Percentiles rank a stretch among this genome's conserved stretches.
Conservation (phyloP, 2,329 filamentous ascomycete species). For the Aspergillus ustus region DNA sequence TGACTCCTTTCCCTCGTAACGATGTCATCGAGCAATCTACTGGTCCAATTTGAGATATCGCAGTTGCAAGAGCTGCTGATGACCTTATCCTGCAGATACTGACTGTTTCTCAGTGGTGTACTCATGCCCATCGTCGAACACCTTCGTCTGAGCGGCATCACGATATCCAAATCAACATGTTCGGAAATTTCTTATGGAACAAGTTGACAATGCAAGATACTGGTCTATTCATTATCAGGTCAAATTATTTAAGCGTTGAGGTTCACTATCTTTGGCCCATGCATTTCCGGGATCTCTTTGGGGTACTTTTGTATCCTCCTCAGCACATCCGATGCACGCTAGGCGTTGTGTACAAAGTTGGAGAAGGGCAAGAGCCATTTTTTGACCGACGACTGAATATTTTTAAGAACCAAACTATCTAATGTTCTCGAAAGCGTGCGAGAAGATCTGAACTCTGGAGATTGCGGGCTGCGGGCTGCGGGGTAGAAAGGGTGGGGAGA, state of each 20-base stretch:
- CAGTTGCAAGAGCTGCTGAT: not conserved
- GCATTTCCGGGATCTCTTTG: not conserved
- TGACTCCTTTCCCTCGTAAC: slow-evolving; percentile 5
- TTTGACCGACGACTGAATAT: not conserved
- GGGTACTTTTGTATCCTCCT: not conserved
- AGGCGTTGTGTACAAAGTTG: not conserved
- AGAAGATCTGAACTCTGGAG: not conserved
- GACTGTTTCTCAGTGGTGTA: not conserved
- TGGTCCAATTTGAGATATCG: not conserved
- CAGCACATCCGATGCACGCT: not conserved
- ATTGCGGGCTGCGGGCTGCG: slow-evolving; percentile 19
- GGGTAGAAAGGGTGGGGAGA: slow-evolving; percentile 17
- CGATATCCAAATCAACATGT: not conserved
- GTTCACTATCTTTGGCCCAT: not conserved
- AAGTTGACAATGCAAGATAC: not conserved
- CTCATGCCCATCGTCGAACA: not conserved
- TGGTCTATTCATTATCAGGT: not conserved
- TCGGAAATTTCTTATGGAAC: not conserved
- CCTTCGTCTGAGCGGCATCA: not conserved
- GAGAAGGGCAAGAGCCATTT: not conserved
- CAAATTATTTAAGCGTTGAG: not conserved
- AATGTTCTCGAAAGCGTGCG: slow-evolving; percentile 1
- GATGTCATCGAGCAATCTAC: slow-evolving; percentile 8
- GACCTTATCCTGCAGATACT: slow-evolving; percentile 1
- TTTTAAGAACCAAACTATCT: not conserved